Percentiles rank a stretch among this genome's conserved stretches.
Conservation (phyloP, 305 asterid genomes). For the Ajuga reptans region DNA sequence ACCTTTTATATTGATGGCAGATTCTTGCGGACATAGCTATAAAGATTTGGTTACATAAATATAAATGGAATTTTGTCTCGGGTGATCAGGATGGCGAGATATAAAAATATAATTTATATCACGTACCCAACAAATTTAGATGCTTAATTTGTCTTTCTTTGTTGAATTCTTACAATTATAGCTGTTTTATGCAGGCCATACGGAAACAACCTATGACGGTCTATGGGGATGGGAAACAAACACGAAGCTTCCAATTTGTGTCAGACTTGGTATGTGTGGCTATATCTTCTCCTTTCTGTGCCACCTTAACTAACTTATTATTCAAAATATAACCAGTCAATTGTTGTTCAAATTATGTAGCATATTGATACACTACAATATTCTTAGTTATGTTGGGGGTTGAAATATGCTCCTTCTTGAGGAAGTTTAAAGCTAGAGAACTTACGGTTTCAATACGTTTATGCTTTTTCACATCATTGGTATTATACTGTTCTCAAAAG, state of each 20-base stretch:
- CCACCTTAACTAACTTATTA: not conserved
- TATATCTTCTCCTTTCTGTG: not conserved
- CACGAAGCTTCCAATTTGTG: slow-evolving; percentile 84
- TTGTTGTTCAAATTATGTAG: not conserved
- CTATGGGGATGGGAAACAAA: slow-evolving; percentile 93
- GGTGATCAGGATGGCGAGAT: no score
- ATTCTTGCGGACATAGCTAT: slow-evolving; percentile 15
- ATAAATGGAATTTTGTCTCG: no score
- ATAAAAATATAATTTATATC: no score
- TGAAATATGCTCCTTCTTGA: not conserved
- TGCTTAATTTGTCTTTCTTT: no score
- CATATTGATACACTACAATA: not conserved
- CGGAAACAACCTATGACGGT: slow-evolving; percentile 83
- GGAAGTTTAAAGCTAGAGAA: not conserved
- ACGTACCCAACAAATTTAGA: no score
- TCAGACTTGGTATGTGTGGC: slow-evolving; percentile 74
- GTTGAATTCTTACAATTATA: not conserved
- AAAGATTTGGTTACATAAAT: no score
- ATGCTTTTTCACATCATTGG: not conserved
- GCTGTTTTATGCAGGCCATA: slow-evolving; percentile 57
- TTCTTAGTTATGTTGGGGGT: not conserved
- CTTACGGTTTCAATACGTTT: not conserved
- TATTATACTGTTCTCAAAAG: not conserved
- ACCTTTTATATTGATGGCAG: not conserved
- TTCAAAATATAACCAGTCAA: not conserved